Conservation (phyloP, 768 basidiomycete genomes). For the Daedalea quercina region DNA sequence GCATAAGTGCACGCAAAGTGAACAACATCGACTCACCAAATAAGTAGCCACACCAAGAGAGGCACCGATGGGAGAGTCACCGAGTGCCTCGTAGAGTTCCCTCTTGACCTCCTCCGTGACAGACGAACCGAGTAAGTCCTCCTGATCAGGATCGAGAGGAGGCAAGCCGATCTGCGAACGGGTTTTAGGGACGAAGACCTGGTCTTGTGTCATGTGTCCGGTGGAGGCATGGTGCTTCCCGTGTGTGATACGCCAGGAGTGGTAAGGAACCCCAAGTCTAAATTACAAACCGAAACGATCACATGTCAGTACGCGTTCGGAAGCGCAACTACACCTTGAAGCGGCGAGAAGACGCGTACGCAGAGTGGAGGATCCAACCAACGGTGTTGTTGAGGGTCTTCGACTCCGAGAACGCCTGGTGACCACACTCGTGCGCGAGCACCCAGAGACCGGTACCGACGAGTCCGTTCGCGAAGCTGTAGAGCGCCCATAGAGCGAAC, state of each 20-base stretch:
- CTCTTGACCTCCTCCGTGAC: conserved; percentile 60
- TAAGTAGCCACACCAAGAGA: conserved; percentile 46
- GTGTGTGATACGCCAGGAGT: conserved; percentile 93
- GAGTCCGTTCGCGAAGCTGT: conserved; percentile 77
- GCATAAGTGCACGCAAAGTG: not conserved
- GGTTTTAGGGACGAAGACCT: conserved; percentile 93
- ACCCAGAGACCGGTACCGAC: conserved; percentile 94
- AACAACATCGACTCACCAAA: conserved; percentile 34
- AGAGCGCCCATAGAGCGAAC: conserved; percentile 70
- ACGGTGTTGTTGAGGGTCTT: conserved; percentile 88
- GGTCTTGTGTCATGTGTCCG: conserved; percentile 89
- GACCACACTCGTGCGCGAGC: conserved; percentile 91
- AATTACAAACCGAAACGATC: conserved; percentile 4
- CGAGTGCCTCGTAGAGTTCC: conserved; percentile 80
- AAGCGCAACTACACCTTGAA: not conserved
- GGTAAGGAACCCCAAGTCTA: conserved; percentile 92
- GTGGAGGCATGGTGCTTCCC: conserved; percentile 95
- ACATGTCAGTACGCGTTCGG: conserved; percentile 16
- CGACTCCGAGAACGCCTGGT: conserved; percentile 92
- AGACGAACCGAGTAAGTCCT: conserved; percentile 57
- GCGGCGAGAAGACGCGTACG: conserved; percentile 37
- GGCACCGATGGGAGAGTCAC: conserved; percentile 83
- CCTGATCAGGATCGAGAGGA: conserved; percentile 58
- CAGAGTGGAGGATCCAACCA: conserved; percentile 89
- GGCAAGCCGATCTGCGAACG: conserved; percentile 65